Conservation (phyloP, 2,329 filamentous ascomycete species). For the Alternaria infectoria region DNA sequence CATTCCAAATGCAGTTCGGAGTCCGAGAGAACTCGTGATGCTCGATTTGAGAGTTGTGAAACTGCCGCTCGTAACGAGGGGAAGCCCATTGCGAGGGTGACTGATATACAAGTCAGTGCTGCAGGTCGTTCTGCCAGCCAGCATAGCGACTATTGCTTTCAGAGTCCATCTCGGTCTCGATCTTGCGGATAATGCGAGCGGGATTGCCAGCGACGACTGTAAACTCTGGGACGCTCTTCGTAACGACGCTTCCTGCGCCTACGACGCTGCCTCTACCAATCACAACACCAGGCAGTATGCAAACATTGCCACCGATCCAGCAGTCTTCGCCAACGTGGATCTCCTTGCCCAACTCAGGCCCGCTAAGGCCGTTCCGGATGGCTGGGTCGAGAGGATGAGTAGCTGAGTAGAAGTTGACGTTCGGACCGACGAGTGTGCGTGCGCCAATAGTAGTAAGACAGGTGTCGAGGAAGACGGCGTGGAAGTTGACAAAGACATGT, state of each 20-base stretch:
- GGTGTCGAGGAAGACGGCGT: conserved; percentile 79
- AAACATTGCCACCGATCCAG: conserved; percentile 58
- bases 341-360: conserved; percentile 75
- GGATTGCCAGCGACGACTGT: conserved; percentile 72
- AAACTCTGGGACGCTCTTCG: conserved; percentile 73
- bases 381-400: conserved; percentile 79
- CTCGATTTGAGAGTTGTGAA: neutral
- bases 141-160: conserved; percentile 14
- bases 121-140: neutral
- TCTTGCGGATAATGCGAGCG: conserved; percentile 63
- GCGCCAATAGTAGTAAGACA: conserved; percentile 75
- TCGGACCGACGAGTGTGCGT: conserved; percentile 79
- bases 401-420: conserved; percentile 76
- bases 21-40: neutral
- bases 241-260: conserved; percentile 84
- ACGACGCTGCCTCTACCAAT: conserved; percentile 77
- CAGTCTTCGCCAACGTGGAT: conserved; percentile 77
- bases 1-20: neutral
- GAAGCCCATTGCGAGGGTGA: neutral
- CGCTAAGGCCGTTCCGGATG: conserved; percentile 74
- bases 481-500: conserved; percentile 77
- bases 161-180: conserved; percentile 45
- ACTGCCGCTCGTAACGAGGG: neutral
- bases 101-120: neutral
- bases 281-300: conserved; percentile 75